Conservation (phyloP, 345 rosid genomes). For the Populus euphratica region DNA sequence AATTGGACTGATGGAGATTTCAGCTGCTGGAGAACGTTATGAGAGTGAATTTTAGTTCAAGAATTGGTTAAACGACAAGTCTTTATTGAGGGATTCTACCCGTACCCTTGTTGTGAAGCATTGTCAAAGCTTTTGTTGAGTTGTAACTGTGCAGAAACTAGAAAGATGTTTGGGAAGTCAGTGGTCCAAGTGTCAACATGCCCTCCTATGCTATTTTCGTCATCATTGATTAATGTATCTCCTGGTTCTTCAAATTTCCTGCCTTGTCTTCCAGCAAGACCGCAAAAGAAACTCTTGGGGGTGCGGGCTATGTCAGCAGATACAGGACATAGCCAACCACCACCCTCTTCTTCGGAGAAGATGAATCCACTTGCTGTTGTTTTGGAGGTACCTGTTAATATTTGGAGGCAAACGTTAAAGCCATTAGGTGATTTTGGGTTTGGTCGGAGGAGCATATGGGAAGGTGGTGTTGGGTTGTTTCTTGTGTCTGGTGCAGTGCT, state of each 20-base stretch:
- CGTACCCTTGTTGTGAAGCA: not conserved
- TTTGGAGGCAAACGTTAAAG: slow-evolving; percentile 80
- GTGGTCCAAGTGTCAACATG: slow-evolving; percentile 41
- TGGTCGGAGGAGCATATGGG: slow-evolving; percentile 90
- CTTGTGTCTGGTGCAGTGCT: slow-evolving; percentile 82
- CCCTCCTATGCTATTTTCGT: slow-evolving; percentile 33
- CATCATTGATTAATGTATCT: slow-evolving; percentile 31
- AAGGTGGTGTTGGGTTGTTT: slow-evolving; percentile 98
- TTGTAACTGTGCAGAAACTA: slow-evolving; percentile 4
- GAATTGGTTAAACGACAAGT: not conserved
- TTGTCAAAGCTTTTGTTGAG: slow-evolving; percentile 3
- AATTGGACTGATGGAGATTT: slow-evolving; percentile 5
- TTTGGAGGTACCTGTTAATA: slow-evolving; percentile 57
- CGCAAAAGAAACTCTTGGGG: slow-evolving; percentile 27
- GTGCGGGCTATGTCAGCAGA: slow-evolving; percentile 58
- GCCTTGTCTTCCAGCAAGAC: slow-evolving; percentile 55
- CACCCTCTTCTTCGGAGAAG: slow-evolving; percentile 34
- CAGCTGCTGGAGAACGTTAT: not conserved
- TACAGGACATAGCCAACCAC: slow-evolving; percentile 41
- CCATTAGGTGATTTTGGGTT: slow-evolving; percentile 91
- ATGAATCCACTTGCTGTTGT: slow-evolving; percentile 58
- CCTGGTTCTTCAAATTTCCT: slow-evolving; percentile 30
- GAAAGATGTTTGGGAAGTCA: slow-evolving; percentile 47
- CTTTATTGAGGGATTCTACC: not conserved
- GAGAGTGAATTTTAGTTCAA: not conserved